These are phyloP conservation scores for Rhizomucor pusillus DNA, from an alignment of 371 early-diverging fungal genomes.

Conservation along the genomic window DNA sequence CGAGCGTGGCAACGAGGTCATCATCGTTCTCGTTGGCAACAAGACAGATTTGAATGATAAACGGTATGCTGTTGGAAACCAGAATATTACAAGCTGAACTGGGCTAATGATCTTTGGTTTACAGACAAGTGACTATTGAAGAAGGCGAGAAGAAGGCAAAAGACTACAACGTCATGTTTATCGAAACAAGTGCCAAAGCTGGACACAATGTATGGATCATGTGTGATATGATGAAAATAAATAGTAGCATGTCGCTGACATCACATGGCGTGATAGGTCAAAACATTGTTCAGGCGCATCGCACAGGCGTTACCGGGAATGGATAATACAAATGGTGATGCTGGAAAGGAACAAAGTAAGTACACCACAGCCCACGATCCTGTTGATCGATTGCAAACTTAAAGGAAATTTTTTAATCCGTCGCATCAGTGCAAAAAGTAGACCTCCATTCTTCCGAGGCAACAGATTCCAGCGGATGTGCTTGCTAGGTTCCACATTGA, in stretches of 20 bases:
- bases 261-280: conserved; percentile 50
- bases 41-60: conserved; percentile 97
- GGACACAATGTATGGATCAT: conserved; percentile 77
- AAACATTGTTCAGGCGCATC: conserved; percentile 92
- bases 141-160: conserved; percentile 96
- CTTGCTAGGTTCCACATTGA: conserved; percentile 18
- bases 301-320: conserved; percentile 94
- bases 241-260: neutral
- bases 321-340: conserved; percentile 51
- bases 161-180: conserved; percentile 93
- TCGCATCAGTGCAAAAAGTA: conserved; percentile 38
- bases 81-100: neutral
- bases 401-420: neutral
- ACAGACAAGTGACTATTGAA: conserved; percentile 86
- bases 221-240: neutral
- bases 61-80: conserved; percentile 46
- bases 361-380: too few relatives aligned
- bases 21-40: conserved; percentile 98
- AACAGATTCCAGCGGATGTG: conserved; percentile 31
- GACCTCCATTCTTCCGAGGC: conserved; percentile 21
- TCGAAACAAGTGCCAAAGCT: conserved; percentile 96
- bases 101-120: neutral
- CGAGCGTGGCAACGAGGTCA: conserved; percentile 97
- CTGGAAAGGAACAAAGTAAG: conserved; percentile 38
- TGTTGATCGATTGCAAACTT: neutral